A percentile compares a stretch with the other conserved stretches of the same genome.
phyloP scores from a whole-genome alignment of 805 yeast species.

The Sugiyamaella marilandica region DNA sequence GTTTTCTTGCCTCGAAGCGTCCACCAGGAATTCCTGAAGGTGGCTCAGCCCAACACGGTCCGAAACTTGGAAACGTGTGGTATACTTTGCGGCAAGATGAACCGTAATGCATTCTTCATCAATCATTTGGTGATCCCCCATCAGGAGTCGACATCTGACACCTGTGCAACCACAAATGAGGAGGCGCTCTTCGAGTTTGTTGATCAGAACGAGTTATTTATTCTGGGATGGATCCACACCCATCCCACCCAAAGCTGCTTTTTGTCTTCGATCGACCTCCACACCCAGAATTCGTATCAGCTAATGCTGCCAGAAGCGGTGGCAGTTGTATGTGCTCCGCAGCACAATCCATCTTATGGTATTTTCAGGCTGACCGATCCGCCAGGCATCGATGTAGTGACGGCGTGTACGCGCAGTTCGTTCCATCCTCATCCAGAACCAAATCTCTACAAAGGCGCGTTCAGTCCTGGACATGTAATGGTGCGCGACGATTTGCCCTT shows the following conservation, averaged over 20 bases:
- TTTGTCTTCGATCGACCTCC: slow-evolving; percentile 59
- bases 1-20: slow-evolving; percentile 47
- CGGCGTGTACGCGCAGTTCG: slow-evolving; percentile 45
- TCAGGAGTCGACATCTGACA: slow-evolving; percentile 57
- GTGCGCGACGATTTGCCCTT: slow-evolving; percentile 45
- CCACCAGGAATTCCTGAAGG: slow-evolving; percentile 39
- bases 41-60: slow-evolving; percentile 48
- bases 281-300: slow-evolving; percentile 65
- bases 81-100: slow-evolving; percentile 57
- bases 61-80: slow-evolving; percentile 61
- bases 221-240: slow-evolving; percentile 73
- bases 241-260: slow-evolving; percentile 73
- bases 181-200: slow-evolving; percentile 52
- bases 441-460: slow-evolving; percentile 47
- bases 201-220: slow-evolving; percentile 51
- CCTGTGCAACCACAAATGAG: slow-evolving; percentile 59
- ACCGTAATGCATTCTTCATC: slow-evolving; percentile 56
- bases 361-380: slow-evolving; percentile 61
- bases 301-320: slow-evolving; percentile 65
- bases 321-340: slow-evolving; percentile 63
- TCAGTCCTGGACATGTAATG: slow-evolving; percentile 48
- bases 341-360: slow-evolving; percentile 45
- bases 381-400: slow-evolving; percentile 53
- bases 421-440: slow-evolving; percentile 60
- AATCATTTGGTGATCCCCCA: slow-evolving; percentile 59